phyloP scores from a whole-genome alignment of 331 rosid species.

The Erythrophleum ivorense region DNA sequence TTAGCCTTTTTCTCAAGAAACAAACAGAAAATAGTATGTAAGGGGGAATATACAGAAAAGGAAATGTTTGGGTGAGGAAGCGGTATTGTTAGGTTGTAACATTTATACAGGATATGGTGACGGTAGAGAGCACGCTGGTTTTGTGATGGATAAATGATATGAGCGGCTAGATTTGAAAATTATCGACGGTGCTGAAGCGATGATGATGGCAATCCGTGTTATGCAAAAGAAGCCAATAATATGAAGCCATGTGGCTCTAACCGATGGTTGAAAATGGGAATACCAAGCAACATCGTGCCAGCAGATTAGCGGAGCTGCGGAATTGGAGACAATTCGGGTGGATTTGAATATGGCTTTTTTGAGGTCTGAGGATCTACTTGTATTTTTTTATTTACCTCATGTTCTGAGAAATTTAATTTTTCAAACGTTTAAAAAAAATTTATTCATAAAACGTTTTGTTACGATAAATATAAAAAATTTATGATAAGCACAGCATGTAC shows the following conservation, averaged over 20 bases:
- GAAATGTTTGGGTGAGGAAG: neutral
- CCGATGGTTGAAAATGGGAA: neutral
- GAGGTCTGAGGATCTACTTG: too few species aligned
- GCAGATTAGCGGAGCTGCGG: neutral
- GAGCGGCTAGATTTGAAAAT: neutral
- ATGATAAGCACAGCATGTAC: too few species aligned
- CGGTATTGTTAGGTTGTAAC: neutral
- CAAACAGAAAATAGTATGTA: neutral
- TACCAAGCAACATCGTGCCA: neutral
- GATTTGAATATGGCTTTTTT: too few species aligned
- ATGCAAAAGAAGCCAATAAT: neutral
- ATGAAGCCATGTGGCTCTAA: neutral
- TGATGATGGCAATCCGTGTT: neutral
- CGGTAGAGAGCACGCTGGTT: neutral
- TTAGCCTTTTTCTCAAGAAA: neutral
- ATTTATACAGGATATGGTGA: neutral
- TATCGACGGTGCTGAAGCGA: neutral
- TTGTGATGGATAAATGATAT: too few species aligned
- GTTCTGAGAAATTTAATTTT: too few species aligned
- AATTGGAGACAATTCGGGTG: too few species aligned
- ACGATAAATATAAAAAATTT: too few species aligned
- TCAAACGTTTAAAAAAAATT: too few species aligned
- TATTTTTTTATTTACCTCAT: too few species aligned
- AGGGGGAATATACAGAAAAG: neutral
- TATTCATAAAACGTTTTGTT: too few species aligned